Base-by-base conservation (phyloP, 768 basidiomycete genomes). In the Lentinula guzmanii region DNA sequence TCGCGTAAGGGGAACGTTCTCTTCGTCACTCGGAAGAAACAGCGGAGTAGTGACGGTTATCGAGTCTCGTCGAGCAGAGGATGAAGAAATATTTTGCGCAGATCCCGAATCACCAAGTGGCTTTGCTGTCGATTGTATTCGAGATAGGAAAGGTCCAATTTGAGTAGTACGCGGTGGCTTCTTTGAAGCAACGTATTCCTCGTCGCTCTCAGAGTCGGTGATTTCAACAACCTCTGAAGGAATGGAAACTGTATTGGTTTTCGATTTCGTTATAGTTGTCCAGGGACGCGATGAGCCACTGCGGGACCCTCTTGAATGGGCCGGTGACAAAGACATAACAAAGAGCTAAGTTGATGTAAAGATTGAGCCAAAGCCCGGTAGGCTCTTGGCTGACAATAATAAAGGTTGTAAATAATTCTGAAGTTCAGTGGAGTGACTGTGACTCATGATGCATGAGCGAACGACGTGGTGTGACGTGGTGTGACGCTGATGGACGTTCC, bases 131-230 rank as follows among this genome's bases (percentile, higher is more conserved):
- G 64, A 60, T 41, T 48, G 46, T 28, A 5, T 48, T 24, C 51
- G 58, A 53, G 15, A n/a, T 50, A 53, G 45, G 11, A 66, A 61
- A 8, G 64, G 58, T 21, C 61, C 62, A 31, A 64, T 48, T 16
- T 35, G 24, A 24, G 64, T 21, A 16, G 28, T 43, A 28, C 55
- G 48, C 5, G 61, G 4, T 52, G 10, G 64, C 21, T 52, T 41
- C 24, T 43, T 46, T 6, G 31, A 3, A 31, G 3, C 15, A 39
- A 34, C 7, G 11, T 11, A 60, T 58, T 61, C 54, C 6, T 55
- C 55, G 31, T 80, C 82, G 55, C 71, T 68, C 51, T 83, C 82
- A 24, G 81, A 80, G 66, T 86, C 83, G 1, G 79, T 75, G 63
- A 85, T 71, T 64, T 83, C 83, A 62, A 85, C 82, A 28, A 83